These are phyloP conservation scores for Buddleja alternifolia DNA, from an alignment of 257 asterid species.

Conservation along the genomic window DNA sequence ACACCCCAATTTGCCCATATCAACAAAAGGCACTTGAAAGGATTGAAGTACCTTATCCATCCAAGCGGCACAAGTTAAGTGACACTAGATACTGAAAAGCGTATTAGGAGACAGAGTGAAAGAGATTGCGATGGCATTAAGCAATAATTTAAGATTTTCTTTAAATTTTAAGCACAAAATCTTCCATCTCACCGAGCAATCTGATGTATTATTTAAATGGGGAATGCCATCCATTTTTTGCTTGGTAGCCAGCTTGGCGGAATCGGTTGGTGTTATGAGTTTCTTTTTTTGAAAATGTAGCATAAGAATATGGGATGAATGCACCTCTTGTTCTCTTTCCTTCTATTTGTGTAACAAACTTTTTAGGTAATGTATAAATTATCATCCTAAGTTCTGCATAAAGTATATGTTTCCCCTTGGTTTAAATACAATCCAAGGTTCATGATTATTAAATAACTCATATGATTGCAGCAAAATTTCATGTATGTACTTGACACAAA, in stretches of 20 bases:
- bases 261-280: neutral
- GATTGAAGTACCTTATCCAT: no score
- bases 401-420: neutral
- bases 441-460: neutral
- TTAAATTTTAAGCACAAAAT: neutral
- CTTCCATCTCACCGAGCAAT: neutral
- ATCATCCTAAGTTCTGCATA: neutral
- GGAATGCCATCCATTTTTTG: neutral
- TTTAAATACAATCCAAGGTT: neutral
- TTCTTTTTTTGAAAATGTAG: neutral
- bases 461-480: neutral
- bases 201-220: neutral
- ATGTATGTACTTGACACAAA: neutral
- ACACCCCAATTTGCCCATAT: no score
- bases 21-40: no score
- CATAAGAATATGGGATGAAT: neutral
- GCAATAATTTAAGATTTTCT: no score
- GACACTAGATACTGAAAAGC: no score
- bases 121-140: no score
- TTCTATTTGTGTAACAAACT: neutral
- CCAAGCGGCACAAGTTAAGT: no score
- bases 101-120: no score
- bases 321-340: constrained; percentile 1
- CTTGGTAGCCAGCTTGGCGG: neutral
- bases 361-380: neutral